A percentile compares a stretch with the other conserved stretches of the same genome.
Evolutionary conservation across 768 basidiomycete species (phyloP).

Genomic region (Mycena filopes): DNA sequence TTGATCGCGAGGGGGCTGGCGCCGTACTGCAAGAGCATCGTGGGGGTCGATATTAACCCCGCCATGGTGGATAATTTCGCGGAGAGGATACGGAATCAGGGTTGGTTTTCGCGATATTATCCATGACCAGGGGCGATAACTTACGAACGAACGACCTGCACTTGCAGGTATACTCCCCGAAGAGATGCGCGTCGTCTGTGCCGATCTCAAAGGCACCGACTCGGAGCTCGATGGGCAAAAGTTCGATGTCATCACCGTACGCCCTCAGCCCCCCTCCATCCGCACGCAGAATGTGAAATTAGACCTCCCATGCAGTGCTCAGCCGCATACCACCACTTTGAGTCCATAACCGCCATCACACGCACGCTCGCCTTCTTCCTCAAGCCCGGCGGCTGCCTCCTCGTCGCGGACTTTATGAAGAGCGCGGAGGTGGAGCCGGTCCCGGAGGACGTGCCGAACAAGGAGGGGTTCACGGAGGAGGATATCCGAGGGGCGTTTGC

Average conservation of each 20-base stretch:
- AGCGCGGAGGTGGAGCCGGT: slow-evolving; percentile 39
- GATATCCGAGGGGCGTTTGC: slow-evolving; percentile 63
- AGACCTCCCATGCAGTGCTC: slow-evolving; percentile 59
- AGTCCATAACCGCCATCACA: slow-evolving; percentile 61
- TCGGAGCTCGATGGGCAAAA: slow-evolving; percentile 60
- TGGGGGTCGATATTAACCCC: slow-evolving; percentile 83
- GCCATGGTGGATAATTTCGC: slow-evolving; percentile 77
- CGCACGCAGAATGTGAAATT: slow-evolving; percentile 7
- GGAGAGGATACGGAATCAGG: slow-evolving; percentile 64
- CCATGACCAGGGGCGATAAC: too few relatives aligned
- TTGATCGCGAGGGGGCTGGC: slow-evolving; percentile 70
- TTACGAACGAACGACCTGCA: too few relatives aligned
- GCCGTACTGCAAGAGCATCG: slow-evolving; percentile 66
- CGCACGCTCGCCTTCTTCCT: slow-evolving; percentile 63
- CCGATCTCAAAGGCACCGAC: slow-evolving; percentile 57
- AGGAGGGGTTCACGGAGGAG: slow-evolving; percentile 60
- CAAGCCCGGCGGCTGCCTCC: slow-evolving; percentile 68
- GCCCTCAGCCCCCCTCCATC: slow-evolving; percentile 40
- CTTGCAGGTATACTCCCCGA: slow-evolving; percentile 65
- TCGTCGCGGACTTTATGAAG: slow-evolving; percentile 62
- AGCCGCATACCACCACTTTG: slow-evolving; percentile 71
- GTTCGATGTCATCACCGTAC: slow-evolving; percentile 79
- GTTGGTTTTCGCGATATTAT: neutral
- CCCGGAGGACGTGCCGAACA: slow-evolving; percentile 60
- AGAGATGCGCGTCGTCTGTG: slow-evolving; percentile 73